Percentiles rank a stretch among this genome's conserved stretches.
Conservation (phyloP, 1,139 yeast species). For the Martiniozyma asiatica region DNA sequence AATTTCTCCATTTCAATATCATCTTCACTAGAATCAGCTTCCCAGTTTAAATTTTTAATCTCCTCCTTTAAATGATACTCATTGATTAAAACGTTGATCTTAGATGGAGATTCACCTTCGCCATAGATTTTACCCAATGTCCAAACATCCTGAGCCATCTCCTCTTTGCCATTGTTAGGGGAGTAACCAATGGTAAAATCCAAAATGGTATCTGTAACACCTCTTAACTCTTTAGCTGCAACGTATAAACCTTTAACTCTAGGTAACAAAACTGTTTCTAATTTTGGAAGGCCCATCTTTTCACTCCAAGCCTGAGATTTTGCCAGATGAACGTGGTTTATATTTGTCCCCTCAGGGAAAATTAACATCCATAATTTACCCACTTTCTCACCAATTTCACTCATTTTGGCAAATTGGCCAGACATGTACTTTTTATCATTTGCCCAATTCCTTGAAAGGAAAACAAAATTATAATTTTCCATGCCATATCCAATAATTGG, state of each 20-base stretch:
- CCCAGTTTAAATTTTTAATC: slow-evolving; percentile 28
- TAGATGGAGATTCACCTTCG: slow-evolving; percentile 58
- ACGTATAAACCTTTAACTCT: slow-evolving; percentile 69
- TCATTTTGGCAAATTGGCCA: slow-evolving; percentile 34
- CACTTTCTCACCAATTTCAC: slow-evolving; percentile 22
- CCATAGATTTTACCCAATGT: slow-evolving; percentile 55
- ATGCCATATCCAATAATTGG: slow-evolving; percentile 86
- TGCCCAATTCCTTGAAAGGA: slow-evolving; percentile 78
- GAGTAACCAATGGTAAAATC: slow-evolving; percentile 79
- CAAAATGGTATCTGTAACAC: slow-evolving; percentile 57
- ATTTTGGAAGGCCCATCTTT: slow-evolving; percentile 27
- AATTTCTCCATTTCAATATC: slow-evolving; percentile 34
- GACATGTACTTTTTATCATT: slow-evolving; percentile 52
- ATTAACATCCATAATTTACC: slow-evolving; percentile 53
- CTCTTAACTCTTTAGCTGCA: slow-evolving; percentile 44
- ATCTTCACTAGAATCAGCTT: slow-evolving; percentile 31
- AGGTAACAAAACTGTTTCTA: slow-evolving; percentile 58
- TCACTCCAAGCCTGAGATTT: slow-evolving; percentile 48
- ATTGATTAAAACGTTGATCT: slow-evolving; percentile 53
- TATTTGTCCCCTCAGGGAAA: slow-evolving; percentile 93
- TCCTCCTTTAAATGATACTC: slow-evolving; percentile 39
- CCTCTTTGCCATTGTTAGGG: slow-evolving; percentile 47
- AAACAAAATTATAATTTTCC: slow-evolving; percentile 68
- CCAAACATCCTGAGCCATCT: slow-evolving; percentile 70
- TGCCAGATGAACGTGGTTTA: slow-evolving; percentile 51